A percentile compares a stretch with the other conserved stretches of the same genome.
Conservation (phyloP, 2,329 filamentous ascomycete genomes). For the Fusarium udum region DNA sequence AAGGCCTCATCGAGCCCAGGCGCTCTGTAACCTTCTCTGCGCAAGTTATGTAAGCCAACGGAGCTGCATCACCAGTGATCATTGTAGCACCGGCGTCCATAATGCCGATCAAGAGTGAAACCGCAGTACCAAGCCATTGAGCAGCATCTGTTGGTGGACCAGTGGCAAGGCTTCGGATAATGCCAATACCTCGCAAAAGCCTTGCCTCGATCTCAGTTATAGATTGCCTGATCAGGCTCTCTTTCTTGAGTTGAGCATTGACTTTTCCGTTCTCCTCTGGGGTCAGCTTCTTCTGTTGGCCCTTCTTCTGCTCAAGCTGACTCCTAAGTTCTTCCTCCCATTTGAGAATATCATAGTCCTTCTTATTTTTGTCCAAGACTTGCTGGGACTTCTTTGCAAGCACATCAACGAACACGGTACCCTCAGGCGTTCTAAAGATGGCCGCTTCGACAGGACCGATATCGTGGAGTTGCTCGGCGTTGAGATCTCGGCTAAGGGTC, state of each 20-base stretch:
- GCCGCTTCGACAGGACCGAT: conserved; percentile 90
- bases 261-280: conserved; percentile 90
- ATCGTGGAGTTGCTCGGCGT: conserved; percentile 72
- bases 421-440: conserved; percentile 91
- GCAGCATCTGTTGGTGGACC: conserved; percentile 90
- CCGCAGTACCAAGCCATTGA: conserved; percentile 86
- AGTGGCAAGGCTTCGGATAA: conserved; percentile 81
- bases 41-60: conserved; percentile 81
- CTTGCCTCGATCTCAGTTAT: conserved; percentile 75
- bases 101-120: conserved; percentile 75
- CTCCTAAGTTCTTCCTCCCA: conserved; percentile 94
- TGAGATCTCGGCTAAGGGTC: conserved; percentile 78
- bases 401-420: conserved; percentile 88
- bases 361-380: conserved; percentile 82
- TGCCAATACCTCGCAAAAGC: conserved; percentile 83
- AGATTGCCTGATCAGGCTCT: conserved; percentile 78
- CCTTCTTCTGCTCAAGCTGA: conserved; percentile 93
- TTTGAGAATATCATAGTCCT: conserved; percentile 94
- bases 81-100: conserved; percentile 84
- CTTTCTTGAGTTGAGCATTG: conserved; percentile 88
- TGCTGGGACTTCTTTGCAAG: conserved; percentile 82
- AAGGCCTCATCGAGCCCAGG: conserved; percentile 79
- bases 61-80: conserved; percentile 81
- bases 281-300: conserved; percentile 88
- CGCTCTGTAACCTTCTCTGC: conserved; percentile 78